A percentile compares a stretch with the other conserved stretches of the same genome.
Evolutionary conservation across 768 basidiomycete genomes (phyloP).

Genomic region (Daedaleopsis nitida): DNA sequence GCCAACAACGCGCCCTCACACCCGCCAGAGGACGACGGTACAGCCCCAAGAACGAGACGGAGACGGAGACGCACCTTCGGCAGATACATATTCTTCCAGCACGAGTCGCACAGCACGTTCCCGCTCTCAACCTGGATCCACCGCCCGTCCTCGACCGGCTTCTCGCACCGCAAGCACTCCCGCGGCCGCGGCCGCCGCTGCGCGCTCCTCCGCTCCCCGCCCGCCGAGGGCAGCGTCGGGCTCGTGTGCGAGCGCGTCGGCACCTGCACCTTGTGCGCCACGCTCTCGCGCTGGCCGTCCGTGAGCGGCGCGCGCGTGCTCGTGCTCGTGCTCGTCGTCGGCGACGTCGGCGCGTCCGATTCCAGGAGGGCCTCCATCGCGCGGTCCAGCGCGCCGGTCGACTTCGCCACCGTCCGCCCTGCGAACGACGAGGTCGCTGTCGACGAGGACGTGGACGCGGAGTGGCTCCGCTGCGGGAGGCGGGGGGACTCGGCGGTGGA

Average conservation of each 20-base stretch:
- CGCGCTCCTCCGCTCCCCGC: slow-evolving; percentile 20
- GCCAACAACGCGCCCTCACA: no score
- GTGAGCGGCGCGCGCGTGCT: slow-evolving; percentile 34
- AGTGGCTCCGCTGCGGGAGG: slow-evolving; percentile 30
- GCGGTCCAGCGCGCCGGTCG: slow-evolving; percentile 44
- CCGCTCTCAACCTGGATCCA: slow-evolving; percentile 83
- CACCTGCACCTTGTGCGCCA: slow-evolving; percentile 48
- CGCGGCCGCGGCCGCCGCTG: slow-evolving; percentile 30
- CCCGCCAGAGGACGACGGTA: not conserved
- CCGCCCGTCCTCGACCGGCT: slow-evolving; percentile 73
- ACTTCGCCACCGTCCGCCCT: slow-evolving; percentile 29
- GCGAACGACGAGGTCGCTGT: slow-evolving; percentile 13
- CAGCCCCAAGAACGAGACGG: not conserved
- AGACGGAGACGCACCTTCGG: slow-evolving; percentile 65
- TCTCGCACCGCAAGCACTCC: slow-evolving; percentile 67
- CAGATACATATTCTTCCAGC: slow-evolving; percentile 96
- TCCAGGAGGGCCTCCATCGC: slow-evolving; percentile 56
- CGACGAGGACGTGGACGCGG: slow-evolving; percentile 32
- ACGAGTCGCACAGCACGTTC: slow-evolving; percentile 79
- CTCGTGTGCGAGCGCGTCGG: slow-evolving; percentile 58
- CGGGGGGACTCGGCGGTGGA: slow-evolving; percentile 17
- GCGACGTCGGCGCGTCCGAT: slow-evolving; percentile 32
- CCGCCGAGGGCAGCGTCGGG: slow-evolving; percentile 38
- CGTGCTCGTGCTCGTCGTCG: slow-evolving; percentile 34
- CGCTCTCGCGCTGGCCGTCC: slow-evolving; percentile 44